phyloP scores from a whole-genome alignment of 129 eudicot species.

The Glebionis coronaria region DNA sequence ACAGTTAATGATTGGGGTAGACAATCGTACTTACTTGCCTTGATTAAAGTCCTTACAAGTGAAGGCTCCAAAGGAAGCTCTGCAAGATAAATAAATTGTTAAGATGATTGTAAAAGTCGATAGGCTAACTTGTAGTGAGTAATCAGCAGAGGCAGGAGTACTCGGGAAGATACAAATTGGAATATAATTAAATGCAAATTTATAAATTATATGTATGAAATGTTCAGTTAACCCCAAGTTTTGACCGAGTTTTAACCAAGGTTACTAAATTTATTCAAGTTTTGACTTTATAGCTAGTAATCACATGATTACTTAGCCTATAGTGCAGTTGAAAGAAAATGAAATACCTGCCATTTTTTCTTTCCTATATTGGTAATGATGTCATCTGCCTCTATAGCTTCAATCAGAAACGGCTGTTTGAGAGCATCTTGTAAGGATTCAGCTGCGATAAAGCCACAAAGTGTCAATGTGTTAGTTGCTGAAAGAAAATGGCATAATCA shows the following conservation, averaged over 20 bases:
- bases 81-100: conserved; percentile 24
- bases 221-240: no score
- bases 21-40: conserved; percentile 83
- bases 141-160: no score
- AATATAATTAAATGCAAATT: no score
- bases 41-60: conserved; percentile 84
- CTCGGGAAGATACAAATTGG: no score
- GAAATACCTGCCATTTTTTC: conserved; percentile 79
- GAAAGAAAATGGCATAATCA: no score
- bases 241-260: no score
- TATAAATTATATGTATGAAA: no score
- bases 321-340: neutral
- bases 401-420: conserved; percentile 84
- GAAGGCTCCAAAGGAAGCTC: conserved; percentile 98
- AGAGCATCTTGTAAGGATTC: conserved; percentile 92
- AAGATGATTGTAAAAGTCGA: no score
- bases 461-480: neutral
- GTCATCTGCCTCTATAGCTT: conserved; percentile 89
- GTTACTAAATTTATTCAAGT: no score
- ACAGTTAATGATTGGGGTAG: conserved; percentile 78
- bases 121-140: no score
- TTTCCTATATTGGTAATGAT: conserved; percentile 68
- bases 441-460: conserved; percentile 46
- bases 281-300: neutral
- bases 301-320: neutral